Conservation (phyloP, 805 yeast species). For the Cyberlindnera suaveolens region DNA sequence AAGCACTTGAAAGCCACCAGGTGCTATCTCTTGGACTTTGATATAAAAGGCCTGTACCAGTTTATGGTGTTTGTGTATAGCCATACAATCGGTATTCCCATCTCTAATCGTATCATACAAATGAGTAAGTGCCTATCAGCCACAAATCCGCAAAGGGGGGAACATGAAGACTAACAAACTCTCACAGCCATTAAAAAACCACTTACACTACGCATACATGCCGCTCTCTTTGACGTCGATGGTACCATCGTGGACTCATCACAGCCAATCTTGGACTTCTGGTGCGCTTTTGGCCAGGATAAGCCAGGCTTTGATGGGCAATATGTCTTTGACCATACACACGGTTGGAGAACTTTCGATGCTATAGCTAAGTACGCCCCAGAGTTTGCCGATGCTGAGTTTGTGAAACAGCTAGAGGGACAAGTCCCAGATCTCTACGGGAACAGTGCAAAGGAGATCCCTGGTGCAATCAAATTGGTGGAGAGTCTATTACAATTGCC, state of each 20-base stretch:
- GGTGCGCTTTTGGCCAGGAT: conserved; percentile 54
- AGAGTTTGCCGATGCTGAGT: conserved; percentile 57
- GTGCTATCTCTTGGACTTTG: too few relatives aligned
- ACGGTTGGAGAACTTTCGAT: conserved; percentile 80
- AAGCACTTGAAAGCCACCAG: too few relatives aligned
- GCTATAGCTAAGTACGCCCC: conserved; percentile 68
- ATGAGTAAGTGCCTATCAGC: not conserved
- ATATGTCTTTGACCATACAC: conserved; percentile 66
- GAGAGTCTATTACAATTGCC: conserved; percentile 28
- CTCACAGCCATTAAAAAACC: conserved; percentile 6
- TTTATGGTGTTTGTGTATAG: too few relatives aligned
- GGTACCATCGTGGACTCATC: conserved; percentile 82
- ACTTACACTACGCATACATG: conserved; percentile 30
- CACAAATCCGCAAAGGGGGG: not conserved
- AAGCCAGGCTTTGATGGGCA: conserved; percentile 66
- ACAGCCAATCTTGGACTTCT: conserved; percentile 72
- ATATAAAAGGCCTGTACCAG: too few relatives aligned
- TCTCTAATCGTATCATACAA: not conserved
- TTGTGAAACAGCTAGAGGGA: conserved; percentile 62
- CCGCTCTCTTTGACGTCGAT: conserved; percentile 72
- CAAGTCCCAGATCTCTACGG: conserved; percentile 68
- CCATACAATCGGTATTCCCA: too few relatives aligned
- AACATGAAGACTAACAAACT: too few relatives aligned
- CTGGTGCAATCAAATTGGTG: conserved; percentile 66
- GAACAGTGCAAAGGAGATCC: conserved; percentile 63